Conservation (phyloP, 148 eudicot genomes). For the Chenopodium suecicum region DNA sequence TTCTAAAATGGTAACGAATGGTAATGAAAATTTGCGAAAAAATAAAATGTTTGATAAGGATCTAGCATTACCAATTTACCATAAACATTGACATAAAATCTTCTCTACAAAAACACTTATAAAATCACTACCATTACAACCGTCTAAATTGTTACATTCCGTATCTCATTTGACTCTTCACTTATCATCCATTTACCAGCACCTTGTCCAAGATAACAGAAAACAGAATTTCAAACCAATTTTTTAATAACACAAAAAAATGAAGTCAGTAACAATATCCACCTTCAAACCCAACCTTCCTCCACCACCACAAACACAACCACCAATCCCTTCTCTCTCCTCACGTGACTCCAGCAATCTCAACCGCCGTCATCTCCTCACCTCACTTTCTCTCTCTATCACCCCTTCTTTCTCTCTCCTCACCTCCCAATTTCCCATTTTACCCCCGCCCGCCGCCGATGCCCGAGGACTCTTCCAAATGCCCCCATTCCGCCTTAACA, state of each 20-base stretch:
- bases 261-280: slow-evolving; percentile 19
- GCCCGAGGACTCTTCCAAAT: slow-evolving; percentile 98
- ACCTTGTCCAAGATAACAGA: slow-evolving; percentile 19
- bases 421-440: slow-evolving; percentile 22
- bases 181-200: no score
- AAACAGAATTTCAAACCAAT: slow-evolving; percentile 22
- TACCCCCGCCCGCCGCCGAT: slow-evolving; percentile 38
- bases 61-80: no score
- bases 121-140: no score
- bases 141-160: no score
- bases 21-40: no score
- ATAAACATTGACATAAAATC: no score
- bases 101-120: no score
- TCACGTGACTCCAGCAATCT: slow-evolving; percentile 22
- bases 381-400: slow-evolving; percentile 54
- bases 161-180: no score
- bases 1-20: no score
- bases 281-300: slow-evolving; percentile 27
- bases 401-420: slow-evolving; percentile 43
- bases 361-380: slow-evolving; percentile 56
- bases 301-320: slow-evolving; percentile 24
- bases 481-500: slow-evolving; percentile 84
- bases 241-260: slow-evolving; percentile 13
- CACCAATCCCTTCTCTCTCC: slow-evolving; percentile 16
- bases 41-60: no score